Conservation (phyloP, 2,329 filamentous ascomycete species). For the Chalara sp. region DNA sequence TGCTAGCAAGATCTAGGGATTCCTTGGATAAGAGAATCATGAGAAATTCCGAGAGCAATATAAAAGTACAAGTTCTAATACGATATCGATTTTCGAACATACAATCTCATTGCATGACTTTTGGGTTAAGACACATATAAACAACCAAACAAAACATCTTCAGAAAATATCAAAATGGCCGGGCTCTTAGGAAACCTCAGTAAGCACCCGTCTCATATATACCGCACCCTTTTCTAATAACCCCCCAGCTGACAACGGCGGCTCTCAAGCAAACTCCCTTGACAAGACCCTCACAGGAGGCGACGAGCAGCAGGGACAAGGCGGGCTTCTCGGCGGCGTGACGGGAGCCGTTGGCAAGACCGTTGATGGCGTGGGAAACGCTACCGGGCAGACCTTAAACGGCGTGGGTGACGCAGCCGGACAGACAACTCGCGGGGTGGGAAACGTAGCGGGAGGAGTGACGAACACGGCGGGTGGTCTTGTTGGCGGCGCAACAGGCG, state of each 20-base stretch:
- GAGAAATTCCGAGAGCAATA: no score
- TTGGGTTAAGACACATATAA: neutral
- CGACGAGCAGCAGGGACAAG: conserved; percentile 31
- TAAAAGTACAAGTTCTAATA: no score
- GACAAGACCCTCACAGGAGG: conserved; percentile 33
- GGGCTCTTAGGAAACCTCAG: neutral
- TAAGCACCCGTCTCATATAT: neutral
- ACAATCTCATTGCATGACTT: neutral
- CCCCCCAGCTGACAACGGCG: no score
- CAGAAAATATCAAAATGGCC: neutral
- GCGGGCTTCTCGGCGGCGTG: conserved; percentile 30
- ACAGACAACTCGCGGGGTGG: conserved; percentile 18
- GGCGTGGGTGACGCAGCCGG: conserved; percentile 28
- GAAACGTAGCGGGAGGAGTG: conserved; percentile 12
- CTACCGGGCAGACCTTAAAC: conserved; percentile 24
- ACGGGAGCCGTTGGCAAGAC: conserved; percentile 27
- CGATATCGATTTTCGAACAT: neutral
- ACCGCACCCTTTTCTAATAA: no score
- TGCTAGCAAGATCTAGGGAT: no score
- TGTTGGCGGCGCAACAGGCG: conserved; percentile 4
- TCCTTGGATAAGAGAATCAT: no score
- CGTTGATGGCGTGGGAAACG: conserved; percentile 29
- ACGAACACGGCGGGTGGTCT: conserved; percentile 12
- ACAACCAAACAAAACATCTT: neutral
- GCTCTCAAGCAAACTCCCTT: conserved; percentile 22